Base-by-base conservation (phyloP, 345 rosid species). In the Pugionium dolabratum region DNA sequence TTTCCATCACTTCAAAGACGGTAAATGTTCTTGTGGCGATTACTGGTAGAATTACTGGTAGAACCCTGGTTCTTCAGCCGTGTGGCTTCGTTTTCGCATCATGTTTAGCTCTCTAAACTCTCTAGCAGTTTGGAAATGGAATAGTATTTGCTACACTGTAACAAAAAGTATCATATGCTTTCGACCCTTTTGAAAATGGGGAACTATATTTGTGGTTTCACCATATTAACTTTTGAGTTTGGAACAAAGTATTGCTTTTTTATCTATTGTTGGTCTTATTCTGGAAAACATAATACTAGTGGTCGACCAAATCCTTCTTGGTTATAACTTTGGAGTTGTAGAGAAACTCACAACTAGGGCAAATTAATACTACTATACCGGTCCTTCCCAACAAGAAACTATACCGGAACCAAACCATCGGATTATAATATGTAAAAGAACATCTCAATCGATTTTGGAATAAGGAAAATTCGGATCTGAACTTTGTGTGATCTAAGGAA, bases 1-100 rank as follows among this genome's bases (percentile, higher is more conserved):
- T 50, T 85, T 83, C 67, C 90, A 83, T 71, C 87, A 81, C 70
- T 83, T 79, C 66, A 70, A 52, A 53, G 78, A 79, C 36, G 83
- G 80, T 37, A 70, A 76, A 53, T 79, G 83, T 55, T 79, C 83
- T 46, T 79, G 83, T 45, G 83, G 83, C 56, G 83, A 79, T 62
- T 79, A 79, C 67, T 79, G 83, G 83, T 79, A 70, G 59, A 60
- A 79, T 62, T 79, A 79, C 67, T 79, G 83, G 83, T 79, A 70
- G 59, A 60, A 36, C 30, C 18, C 28, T 9, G 39, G 4, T 26
- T 56, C 61, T 26, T 5, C 32, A 29, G 33, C 6, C 3, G 46
- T 32, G 30, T 56, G 10, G 45, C 47, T 27, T 37, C 7, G 4
- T 7, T 35, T 26, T 48, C 18, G 18, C 18, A 18, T 18, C 18